A percentile compares a stretch with the other conserved stretches of the same genome.
These are phyloP conservation scores for Tarenaya hassleriana DNA, from an alignment of 345 rosid species.

Conservation along the genomic window DNA sequence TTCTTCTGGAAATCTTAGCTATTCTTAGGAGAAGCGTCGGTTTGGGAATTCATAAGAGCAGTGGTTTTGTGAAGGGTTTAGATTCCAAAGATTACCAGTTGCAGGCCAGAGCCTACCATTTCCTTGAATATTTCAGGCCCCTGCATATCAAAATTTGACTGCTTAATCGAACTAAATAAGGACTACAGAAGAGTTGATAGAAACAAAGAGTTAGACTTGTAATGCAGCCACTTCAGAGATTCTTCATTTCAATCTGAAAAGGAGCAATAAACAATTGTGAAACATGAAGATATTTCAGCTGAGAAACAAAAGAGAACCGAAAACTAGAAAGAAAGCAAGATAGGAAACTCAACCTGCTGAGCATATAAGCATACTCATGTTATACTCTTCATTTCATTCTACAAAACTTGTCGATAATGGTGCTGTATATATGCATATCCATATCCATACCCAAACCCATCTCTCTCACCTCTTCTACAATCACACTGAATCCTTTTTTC, in stretches of 20 bases:
- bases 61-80: no score
- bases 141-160: constrained; percentile 26
- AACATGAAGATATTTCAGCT: constrained; percentile 2
- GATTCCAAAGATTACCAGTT: no score
- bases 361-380: constrained; percentile 62
- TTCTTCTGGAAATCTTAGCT: no score
- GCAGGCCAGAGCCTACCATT: constrained; percentile 63
- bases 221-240: no score
- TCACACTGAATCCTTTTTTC: constrained; percentile 63
- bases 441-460: constrained; percentile 36
- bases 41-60: no score
- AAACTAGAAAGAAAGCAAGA: neutral
- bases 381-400: constrained; percentile 42
- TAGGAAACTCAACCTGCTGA: constrained; percentile 44
- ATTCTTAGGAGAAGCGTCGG: no score
- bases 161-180: neutral
- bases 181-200: no score
- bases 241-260: no score
- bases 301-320: neutral
- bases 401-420: constrained; percentile 53
- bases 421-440: constrained; percentile 51
- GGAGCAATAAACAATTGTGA: no score
- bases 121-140: constrained; percentile 55
- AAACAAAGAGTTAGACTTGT: no score
- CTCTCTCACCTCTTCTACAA: constrained; percentile 49